A percentile compares a stretch with the other conserved stretches of the same genome.
These are phyloP conservation scores for Wallacemonas rigidus DNA, from an alignment of 208 protist genomes.

Conservation along the genomic window DNA sequence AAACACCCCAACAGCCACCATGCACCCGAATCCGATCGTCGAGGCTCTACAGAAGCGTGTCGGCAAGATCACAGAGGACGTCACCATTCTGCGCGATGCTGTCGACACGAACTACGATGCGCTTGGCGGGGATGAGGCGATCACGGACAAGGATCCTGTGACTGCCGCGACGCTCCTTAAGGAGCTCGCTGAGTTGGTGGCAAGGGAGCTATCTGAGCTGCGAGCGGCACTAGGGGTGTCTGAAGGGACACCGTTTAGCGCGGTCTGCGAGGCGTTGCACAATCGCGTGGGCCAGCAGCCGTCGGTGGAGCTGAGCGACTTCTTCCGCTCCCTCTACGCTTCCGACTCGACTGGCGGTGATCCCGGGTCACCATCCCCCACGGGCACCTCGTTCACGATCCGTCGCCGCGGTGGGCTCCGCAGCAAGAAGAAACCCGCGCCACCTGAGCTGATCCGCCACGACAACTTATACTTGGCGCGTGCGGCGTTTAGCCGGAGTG, in stretches of 20 bases:
- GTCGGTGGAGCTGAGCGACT: background rate
- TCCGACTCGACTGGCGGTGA: background rate
- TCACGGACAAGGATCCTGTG: slow-evolving; percentile 16
- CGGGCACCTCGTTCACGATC: background rate
- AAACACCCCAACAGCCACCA: slow-evolving; percentile 1
- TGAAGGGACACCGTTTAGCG: background rate
- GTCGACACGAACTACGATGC: slow-evolving; percentile 32
- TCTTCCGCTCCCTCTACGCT: slow-evolving; percentile 10
- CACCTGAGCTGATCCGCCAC: slow-evolving; percentile 20
- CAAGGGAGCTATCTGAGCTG: background rate
- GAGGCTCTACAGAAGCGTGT: slow-evolving; percentile 31
- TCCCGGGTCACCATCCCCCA: background rate
- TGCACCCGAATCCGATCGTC: slow-evolving; percentile 20
- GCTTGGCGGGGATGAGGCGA: slow-evolving; percentile 34
- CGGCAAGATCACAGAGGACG: slow-evolving; percentile 25
- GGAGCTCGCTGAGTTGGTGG: slow-evolving; percentile 18
- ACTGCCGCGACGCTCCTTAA: slow-evolving; percentile 18
- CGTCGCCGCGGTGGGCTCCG: slow-evolving; percentile 3
- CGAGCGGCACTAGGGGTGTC: background rate
- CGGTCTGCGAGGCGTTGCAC: background rate
- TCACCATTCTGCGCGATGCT: slow-evolving; percentile 34
- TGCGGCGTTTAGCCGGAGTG: background rate
- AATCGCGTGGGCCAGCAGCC: background rate
- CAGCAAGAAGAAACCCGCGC: slow-evolving; percentile 35
- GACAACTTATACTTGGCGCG: slow-evolving; percentile 27